These are phyloP conservation scores for Solanum etuberosum DNA, from an alignment of 257 asterid genomes.

Conservation along the genomic window DNA sequence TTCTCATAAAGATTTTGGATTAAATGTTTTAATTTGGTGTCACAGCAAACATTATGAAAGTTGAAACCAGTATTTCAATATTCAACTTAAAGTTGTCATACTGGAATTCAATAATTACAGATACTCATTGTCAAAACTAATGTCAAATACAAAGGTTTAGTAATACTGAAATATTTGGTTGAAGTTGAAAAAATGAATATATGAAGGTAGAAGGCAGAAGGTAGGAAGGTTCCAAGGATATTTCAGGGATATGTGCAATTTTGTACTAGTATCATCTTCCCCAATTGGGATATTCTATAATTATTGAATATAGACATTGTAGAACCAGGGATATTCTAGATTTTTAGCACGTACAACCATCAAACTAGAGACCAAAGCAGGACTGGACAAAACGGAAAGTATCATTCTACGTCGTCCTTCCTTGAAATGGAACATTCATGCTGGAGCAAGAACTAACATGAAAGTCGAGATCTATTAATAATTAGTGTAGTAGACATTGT, in stretches of 20 bases:
- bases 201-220: neutral
- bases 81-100: neutral
- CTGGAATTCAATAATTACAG: neutral
- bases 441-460: too few relatives aligned
- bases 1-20: neutral
- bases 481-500: neutral
- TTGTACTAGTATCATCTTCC: neutral
- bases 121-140: neutral
- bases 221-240: neutral
- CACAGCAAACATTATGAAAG: neutral
- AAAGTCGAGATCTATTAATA: too few relatives aligned
- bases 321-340: too few relatives aligned
- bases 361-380: too few relatives aligned
- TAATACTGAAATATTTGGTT: neutral
- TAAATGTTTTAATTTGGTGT: slow-evolving; percentile 7
- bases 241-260: neutral
- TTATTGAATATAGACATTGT: too few relatives aligned
- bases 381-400: too few relatives aligned
- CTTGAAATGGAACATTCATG: too few relatives aligned
- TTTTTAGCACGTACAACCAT: too few relatives aligned
- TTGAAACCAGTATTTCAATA: neutral
- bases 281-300: too few relatives aligned
- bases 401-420: too few relatives aligned
- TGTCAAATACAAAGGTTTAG: neutral
- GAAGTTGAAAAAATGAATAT: neutral